These are phyloP conservation scores for Cryptosporidium ubiquitum DNA, from an alignment of 169 alveolate species.

Conservation along the genomic window DNA sequence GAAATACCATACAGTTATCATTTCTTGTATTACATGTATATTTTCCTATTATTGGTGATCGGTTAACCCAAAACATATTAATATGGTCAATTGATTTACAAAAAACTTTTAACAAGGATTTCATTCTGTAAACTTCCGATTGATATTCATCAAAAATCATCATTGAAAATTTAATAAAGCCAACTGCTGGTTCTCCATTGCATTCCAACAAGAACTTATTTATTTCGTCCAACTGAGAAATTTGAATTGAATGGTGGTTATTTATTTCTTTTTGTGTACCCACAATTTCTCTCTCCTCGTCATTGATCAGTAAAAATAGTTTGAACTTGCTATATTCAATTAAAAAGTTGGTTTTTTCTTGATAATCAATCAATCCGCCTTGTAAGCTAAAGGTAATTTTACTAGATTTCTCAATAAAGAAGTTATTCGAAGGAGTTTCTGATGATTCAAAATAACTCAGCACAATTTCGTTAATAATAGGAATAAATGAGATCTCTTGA, in stretches of 20 bases:
- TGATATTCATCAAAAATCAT: not conserved
- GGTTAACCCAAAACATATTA: conserved; percentile 47
- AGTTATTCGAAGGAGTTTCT: not conserved
- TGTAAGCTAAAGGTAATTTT: not conserved
- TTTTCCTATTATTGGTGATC: conserved; percentile 9
- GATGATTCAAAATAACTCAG: conserved; percentile 14
- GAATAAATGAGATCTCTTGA: conserved; percentile 17
- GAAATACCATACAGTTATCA: conserved; percentile 34
- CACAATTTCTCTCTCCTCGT: not conserved
- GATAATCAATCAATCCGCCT: conserved; percentile 7
- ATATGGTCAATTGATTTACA: conserved; percentile 10
- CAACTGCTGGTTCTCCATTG: not conserved
- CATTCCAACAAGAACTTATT: conserved; percentile 7
- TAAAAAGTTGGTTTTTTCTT: not conserved
- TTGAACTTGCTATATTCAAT: not conserved
- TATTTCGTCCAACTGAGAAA: not conserved
- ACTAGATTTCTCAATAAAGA: conserved; percentile 27
- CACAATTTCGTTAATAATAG: not conserved
- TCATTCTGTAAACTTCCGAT: conserved; percentile 19
- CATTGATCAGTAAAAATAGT: not conserved
- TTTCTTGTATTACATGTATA: conserved; percentile 36
- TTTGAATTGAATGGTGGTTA: not conserved
- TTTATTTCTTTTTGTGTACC: not conserved
- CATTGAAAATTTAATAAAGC: conserved; percentile 6
- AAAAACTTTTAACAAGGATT: not conserved